Evolutionary conservation across 139 green algal species (phyloP).

Genomic region (Eudorina sp.): DNA sequence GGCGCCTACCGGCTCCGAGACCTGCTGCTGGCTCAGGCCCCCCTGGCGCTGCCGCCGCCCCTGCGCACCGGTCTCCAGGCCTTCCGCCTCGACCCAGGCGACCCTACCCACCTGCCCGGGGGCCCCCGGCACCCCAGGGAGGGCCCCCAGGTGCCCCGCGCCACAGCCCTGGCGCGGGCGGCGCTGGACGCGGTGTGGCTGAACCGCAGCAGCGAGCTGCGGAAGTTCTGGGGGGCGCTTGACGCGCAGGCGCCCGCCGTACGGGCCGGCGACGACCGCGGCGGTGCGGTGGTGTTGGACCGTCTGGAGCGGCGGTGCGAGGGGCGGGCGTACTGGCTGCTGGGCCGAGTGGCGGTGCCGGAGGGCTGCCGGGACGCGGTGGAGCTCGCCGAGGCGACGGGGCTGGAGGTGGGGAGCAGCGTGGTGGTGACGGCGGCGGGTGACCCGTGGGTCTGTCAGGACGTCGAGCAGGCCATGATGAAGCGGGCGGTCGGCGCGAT

Average conservation of each 20-base stretch:
- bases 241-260: background rate
- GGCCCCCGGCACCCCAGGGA: no score
- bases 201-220: conserved; percentile 5
- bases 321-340: background rate
- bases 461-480: background rate
- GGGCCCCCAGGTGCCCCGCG: background rate
- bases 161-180: background rate
- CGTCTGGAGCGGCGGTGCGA: background rate
- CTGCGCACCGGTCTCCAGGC: background rate
- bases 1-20: background rate
- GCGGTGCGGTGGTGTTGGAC: conserved; percentile 13
- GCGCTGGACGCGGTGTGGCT: background rate
- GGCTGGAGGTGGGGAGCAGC: background rate
- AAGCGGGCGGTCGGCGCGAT: no score
- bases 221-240: conserved; percentile 5
- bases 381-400: background rate
- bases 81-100: conserved; percentile 5
- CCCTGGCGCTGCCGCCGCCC: background rate
- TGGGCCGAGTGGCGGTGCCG: background rate
- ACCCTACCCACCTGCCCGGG: background rate
- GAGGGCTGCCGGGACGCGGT: conserved; percentile 9
- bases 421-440: background rate
- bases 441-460: background rate
- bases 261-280: background rate
- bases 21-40: conserved; percentile 17